A percentile compares a stretch with the other conserved stretches of the same genome.
Evolutionary conservation across 331 rosid genomes (phyloP).

Genomic region (Pyracantha coccinea): DNA sequence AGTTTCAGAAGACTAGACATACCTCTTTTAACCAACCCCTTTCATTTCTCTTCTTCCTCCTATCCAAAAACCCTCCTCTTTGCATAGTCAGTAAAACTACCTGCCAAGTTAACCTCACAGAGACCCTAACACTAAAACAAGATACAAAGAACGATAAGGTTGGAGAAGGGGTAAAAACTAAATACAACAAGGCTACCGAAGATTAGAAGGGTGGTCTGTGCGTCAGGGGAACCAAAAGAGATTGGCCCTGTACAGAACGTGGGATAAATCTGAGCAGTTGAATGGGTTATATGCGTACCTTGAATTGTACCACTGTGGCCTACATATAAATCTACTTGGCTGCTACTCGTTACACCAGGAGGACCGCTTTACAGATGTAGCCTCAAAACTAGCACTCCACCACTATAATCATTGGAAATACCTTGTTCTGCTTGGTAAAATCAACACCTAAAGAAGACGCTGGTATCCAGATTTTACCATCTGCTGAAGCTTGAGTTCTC

Average conservation of each 20-base stretch:
- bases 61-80: background rate
- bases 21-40: background rate
- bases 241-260: background rate
- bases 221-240: background rate
- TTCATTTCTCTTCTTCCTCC: background rate
- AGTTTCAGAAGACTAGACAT: background rate
- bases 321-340: constrained; percentile 9
- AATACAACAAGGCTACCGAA: background rate
- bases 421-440: constrained; percentile 22
- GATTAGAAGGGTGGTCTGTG: background rate
- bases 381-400: constrained; percentile 7
- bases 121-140: background rate
- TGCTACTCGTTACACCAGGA: background rate
- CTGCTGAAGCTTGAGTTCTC: constrained; percentile 14
- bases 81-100: background rate
- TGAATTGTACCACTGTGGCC: background rate
- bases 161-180: background rate
- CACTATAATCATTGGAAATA: background rate
- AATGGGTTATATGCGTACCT: background rate
- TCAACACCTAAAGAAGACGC: constrained; percentile 12
- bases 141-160: background rate
- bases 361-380: background rate
- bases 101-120: background rate
- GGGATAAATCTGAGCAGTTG: too few species aligned
- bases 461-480: constrained; percentile 20